Evolutionary conservation across 768 basidiomycete genomes (phyloP).

Genomic region (Hericium coralloides): DNA sequence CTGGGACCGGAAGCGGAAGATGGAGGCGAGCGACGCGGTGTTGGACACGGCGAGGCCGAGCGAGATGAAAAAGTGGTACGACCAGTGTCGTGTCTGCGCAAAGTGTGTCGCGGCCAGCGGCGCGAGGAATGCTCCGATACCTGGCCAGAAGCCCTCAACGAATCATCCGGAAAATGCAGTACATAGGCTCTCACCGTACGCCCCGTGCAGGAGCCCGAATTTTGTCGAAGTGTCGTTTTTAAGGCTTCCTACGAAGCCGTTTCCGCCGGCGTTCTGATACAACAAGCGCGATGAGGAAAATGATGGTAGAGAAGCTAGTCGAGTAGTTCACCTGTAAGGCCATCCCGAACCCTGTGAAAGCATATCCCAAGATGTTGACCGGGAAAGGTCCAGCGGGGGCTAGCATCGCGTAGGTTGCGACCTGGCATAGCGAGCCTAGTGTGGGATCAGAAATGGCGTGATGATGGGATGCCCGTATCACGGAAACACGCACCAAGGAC

Average conservation of each 20-base stretch:
- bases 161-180: neutral
- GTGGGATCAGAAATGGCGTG: too few species aligned
- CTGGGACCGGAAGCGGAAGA: slow-evolving; percentile 21
- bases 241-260: slow-evolving; percentile 34
- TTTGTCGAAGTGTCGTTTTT: slow-evolving; percentile 24
- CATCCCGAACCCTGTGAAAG: slow-evolving; percentile 35
- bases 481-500: neutral
- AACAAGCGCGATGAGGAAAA: too few species aligned
- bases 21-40: slow-evolving; percentile 8
- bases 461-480: too few species aligned
- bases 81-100: slow-evolving; percentile 27
- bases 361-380: slow-evolving; percentile 31
- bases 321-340: slow-evolving; percentile 33
- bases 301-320: too few species aligned
- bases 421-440: slow-evolving; percentile 22
- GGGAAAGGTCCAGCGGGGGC: slow-evolving; percentile 38
- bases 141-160: slow-evolving; percentile 1
- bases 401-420: slow-evolving; percentile 26
- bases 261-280: slow-evolving; percentile 38
- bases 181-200: slow-evolving; percentile 14
- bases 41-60: slow-evolving; percentile 17
- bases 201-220: slow-evolving; percentile 19
- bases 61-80: slow-evolving; percentile 34
- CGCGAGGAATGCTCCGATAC: slow-evolving; percentile 30
- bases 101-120: slow-evolving; percentile 36